Evolutionary conservation across 768 basidiomycete species (phyloP), one percentile per base, ranked within the genome.

Genomic region (Crassisporium funariophilum): DNA sequence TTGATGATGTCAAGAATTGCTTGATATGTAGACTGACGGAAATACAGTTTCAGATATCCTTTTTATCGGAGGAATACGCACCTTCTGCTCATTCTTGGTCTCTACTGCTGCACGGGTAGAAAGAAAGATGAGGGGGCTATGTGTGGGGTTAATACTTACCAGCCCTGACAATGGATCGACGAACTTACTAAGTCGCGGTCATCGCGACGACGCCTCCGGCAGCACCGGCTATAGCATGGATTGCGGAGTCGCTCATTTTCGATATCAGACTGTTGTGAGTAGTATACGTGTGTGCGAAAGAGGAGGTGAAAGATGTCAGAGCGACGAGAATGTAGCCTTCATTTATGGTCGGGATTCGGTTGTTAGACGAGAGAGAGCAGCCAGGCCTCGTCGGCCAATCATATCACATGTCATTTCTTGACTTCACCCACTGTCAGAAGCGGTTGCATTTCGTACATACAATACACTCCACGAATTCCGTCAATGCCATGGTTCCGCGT

Each of bases 91-190:
- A 37, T 78, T 84, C 71, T 85, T 90, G 0, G 87, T 86, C 55
- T 91, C 86, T 4, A 98, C 91, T 5, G 95, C 95, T 3, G 93
- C 91, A 39, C 95, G 81, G 1, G 95, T 98, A 6, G 91, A 95
- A 33, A 98, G 70, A 63, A 93, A 88, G 49, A 97, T 84, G 25
- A 99, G 77, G 5, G 97, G 97, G 61, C 93, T 97, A n/a, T n/a
- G 47, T 35, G 13, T 21, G 37, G 13, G 47, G 46, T 10, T 29
- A 36, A 35, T n/a, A 35, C 35, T 10, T 31, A 31, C 37, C 20
- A 39, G 42, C 42, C 54, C 29, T 33, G 34, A 47, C 25, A 31
- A 31, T 36, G 46, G 41, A 46, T 23, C 24, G 46, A 49, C 23
- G 29, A 27, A 27, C 33, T 19, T 54, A 88, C 93, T 91, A 91